Percentiles rank a stretch among this genome's conserved stretches.
phyloP scores from a whole-genome alignment of 176 grass and related monocot genomes.

The Musa beccarii region DNA sequence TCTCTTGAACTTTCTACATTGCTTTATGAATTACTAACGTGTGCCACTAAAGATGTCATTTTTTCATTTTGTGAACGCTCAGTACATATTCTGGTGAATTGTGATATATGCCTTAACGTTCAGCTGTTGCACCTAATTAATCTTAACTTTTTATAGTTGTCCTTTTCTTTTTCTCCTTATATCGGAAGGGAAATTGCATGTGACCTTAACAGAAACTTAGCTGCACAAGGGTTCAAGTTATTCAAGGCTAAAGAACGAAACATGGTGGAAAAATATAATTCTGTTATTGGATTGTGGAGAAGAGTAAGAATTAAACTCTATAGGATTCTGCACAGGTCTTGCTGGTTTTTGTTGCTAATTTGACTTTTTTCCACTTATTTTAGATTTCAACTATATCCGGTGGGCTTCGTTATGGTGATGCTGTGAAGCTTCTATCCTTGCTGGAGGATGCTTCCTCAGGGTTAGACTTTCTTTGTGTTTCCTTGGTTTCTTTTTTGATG shows the following conservation, averaged over 20 bases:
- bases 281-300: slow-evolving; percentile 79
- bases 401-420: slow-evolving; percentile 62
- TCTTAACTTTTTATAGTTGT: neutral
- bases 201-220: slow-evolving; percentile 44
- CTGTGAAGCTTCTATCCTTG: slow-evolving; percentile 60
- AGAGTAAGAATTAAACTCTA: slow-evolving; percentile 41
- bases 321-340: neutral
- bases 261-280: slow-evolving; percentile 90
- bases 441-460: slow-evolving; percentile 86
- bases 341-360: neutral
- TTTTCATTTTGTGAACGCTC: neutral
- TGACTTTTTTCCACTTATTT: slow-evolving; percentile 10
- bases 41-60: neutral
- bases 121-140: neutral
- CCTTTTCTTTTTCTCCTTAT: neutral
- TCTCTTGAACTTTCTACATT: no score
- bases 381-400: slow-evolving; percentile 66
- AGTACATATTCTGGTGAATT: neutral
- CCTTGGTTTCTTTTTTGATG: neutral
- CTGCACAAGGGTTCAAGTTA: slow-evolving; percentile 54
- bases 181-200: neutral
- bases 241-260: slow-evolving; percentile 62
- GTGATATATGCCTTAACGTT: neutral
- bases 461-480: slow-evolving; percentile 33
- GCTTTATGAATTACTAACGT: no score